These are phyloP conservation scores for Phyllosticta capitalensis DNA, from an alignment of 2,329 filamentous ascomycete species.

Conservation along the genomic window DNA sequence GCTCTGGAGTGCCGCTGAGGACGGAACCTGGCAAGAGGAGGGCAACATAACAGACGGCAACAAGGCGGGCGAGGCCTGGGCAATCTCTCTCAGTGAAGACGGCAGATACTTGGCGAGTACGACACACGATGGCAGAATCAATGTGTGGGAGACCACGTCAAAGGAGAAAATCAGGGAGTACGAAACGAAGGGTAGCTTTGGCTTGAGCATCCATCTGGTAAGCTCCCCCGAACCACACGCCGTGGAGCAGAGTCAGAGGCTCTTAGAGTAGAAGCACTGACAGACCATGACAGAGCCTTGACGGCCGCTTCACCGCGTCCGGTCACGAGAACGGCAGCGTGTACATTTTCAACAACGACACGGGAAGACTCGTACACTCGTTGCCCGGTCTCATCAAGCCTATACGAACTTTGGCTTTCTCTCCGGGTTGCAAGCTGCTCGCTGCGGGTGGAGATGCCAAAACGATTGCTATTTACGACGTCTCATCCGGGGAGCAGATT, in stretches of 20 bases:
- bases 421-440: slow-evolving; percentile 71
- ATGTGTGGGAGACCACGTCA: slow-evolving; percentile 64
- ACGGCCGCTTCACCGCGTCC: slow-evolving; percentile 80
- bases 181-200: slow-evolving; percentile 89
- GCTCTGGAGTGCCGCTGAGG: slow-evolving; percentile 57
- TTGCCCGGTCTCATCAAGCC: slow-evolving; percentile 70
- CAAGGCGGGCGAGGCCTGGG: slow-evolving; percentile 70
- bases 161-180: slow-evolving; percentile 66
- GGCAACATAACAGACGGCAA: slow-evolving; percentile 42
- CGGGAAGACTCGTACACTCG: slow-evolving; percentile 74
- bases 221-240: slow-evolving; percentile 12
- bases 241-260: too few relatives aligned
- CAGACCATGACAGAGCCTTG: slow-evolving; percentile 40
- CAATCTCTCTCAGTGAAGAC: slow-evolving; percentile 72
- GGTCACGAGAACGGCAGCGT: slow-evolving; percentile 88
- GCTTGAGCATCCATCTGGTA: slow-evolving; percentile 74
- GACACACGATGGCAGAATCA: slow-evolving; percentile 77
- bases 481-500: slow-evolving; percentile 83
- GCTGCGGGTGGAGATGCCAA: slow-evolving; percentile 84
- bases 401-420: slow-evolving; percentile 78
- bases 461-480: slow-evolving; percentile 86
- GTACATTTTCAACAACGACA: slow-evolving; percentile 92
- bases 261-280: slow-evolving; percentile 9
- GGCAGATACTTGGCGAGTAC: slow-evolving; percentile 80
- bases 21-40: slow-evolving; percentile 45